Percentiles rank a stretch among this genome's conserved stretches.
These are phyloP conservation scores for Zygoascus hellenicus DNA, from an alignment of 1,139 yeast species.

Conservation along the genomic window DNA sequence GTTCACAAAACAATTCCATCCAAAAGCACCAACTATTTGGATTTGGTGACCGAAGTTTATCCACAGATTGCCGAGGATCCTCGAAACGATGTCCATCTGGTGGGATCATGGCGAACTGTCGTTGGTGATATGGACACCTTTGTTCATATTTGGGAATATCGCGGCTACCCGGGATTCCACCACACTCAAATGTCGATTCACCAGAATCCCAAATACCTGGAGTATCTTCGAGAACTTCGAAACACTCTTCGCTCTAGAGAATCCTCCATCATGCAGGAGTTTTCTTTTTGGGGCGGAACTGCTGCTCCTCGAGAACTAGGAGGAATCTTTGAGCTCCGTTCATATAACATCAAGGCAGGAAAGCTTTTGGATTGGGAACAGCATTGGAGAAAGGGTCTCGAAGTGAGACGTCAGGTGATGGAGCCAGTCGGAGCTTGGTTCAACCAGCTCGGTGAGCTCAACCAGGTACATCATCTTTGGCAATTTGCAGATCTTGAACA, in stretches of 20 bases:
- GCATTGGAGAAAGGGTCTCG: conserved; percentile 39
- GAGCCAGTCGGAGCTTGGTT: conserved; percentile 46
- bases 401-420: conserved; percentile 41
- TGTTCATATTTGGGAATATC: conserved; percentile 41
- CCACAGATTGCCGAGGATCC: conserved; percentile 34
- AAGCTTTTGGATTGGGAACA: conserved; percentile 39
- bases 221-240: conserved; percentile 31
- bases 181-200: conserved; percentile 35
- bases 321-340: conserved; percentile 40
- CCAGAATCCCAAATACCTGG: conserved; percentile 28
- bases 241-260: conserved; percentile 34
- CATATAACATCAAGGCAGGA: conserved; percentile 38
- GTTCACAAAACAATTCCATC: conserved; percentile 37
- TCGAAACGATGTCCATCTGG: conserved; percentile 33
- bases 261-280: conserved; percentile 38
- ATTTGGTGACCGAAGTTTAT: conserved; percentile 32
- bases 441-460: conserved; percentile 37
- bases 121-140: conserved; percentile 36
- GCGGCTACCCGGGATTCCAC: conserved; percentile 40
- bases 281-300: conserved; percentile 43
- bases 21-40: conserved; percentile 34
- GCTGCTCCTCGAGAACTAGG: conserved; percentile 39
- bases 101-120: conserved; percentile 40
- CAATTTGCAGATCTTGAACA: conserved; percentile 42
- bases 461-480: conserved; percentile 41